Conservation (phyloP, 306 rosid species). For the Ziziphus jujuba region DNA sequence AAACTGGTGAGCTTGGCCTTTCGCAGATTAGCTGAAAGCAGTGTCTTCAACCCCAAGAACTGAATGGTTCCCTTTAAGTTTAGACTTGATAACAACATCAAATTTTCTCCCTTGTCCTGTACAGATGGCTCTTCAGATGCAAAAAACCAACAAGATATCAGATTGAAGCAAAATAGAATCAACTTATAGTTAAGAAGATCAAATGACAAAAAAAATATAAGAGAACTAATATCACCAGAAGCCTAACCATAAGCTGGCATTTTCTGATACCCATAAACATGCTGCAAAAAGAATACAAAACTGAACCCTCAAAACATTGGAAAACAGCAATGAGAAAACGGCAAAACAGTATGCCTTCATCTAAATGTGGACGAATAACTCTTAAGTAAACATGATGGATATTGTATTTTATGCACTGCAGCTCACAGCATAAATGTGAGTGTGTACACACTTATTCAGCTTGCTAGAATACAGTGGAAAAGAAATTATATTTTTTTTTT, state of each 20-base stretch:
- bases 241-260: too few relatives aligned
- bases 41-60: slow-evolving; percentile 39
- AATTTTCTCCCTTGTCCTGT: slow-evolving; percentile 47
- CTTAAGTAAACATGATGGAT: too few relatives aligned
- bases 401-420: too few relatives aligned
- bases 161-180: slow-evolving; percentile 20
- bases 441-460: too few relatives aligned
- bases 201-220: background rate
- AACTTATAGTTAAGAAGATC: background rate
- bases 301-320: background rate
- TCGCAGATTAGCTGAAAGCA: slow-evolving; percentile 37
- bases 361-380: background rate
- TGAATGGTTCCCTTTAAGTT: slow-evolving; percentile 45
- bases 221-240: too few relatives aligned
- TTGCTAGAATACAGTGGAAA: too few relatives aligned
- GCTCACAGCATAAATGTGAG: too few relatives aligned
- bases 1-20: slow-evolving; percentile 38
- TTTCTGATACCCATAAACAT: background rate
- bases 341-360: too few relatives aligned
- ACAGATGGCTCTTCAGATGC: slow-evolving; percentile 56
- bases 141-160: slow-evolving; percentile 25
- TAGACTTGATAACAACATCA: slow-evolving; percentile 43
- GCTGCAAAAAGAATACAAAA: background rate
- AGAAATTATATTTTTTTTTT: too few relatives aligned
- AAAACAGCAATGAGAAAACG: too few relatives aligned